Conservation (phyloP, 2,329 filamentous ascomycete genomes). For the Metarhizium album region DNA sequence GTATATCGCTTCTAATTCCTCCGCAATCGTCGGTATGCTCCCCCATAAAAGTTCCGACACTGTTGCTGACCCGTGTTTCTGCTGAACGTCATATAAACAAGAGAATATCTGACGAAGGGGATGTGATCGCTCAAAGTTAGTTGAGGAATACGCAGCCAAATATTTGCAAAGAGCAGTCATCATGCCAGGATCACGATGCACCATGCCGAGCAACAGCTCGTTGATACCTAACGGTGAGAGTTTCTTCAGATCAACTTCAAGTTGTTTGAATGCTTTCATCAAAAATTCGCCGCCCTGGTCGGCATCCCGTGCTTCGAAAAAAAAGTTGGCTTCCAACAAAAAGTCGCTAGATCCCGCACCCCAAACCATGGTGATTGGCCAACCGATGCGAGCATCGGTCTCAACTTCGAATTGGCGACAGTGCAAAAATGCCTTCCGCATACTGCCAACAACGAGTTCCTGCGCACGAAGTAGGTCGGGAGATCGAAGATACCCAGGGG, state of each 20-base stretch:
- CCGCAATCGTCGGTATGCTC: conserved; percentile 29
- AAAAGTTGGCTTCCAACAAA: conserved; percentile 32
- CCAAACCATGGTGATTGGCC: conserved; percentile 32
- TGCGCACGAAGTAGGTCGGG: conserved; percentile 33
- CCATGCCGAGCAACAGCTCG: conserved; percentile 32
- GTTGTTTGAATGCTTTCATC: conserved; percentile 31
- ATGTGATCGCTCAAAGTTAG: conserved; percentile 31
- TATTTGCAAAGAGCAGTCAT: conserved; percentile 36
- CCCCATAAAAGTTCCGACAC: conserved; percentile 33
- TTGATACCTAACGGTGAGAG: conserved; percentile 32
- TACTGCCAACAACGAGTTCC: conserved; percentile 31
- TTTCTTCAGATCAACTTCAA: conserved; percentile 31
- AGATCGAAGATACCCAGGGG: conserved; percentile 29
- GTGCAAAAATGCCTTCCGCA: conserved; percentile 33
- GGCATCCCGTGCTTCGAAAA: conserved; percentile 28
- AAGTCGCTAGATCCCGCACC: conserved; percentile 32
- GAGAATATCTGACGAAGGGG: conserved; percentile 32
- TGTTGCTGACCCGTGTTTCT: conserved; percentile 31
- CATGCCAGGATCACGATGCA: conserved; percentile 31
- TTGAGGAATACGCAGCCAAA: conserved; percentile 31
- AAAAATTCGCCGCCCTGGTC: conserved; percentile 29
- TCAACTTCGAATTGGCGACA: conserved; percentile 32
- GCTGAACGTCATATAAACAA: conserved; percentile 33
- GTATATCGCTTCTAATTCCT: conserved; percentile 34
- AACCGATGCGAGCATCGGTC: conserved; percentile 25